Evolutionary conservation across 805 yeast species (phyloP), one percentile per base, ranked within the genome.

Genomic region (Ogataea trehalophila): DNA sequence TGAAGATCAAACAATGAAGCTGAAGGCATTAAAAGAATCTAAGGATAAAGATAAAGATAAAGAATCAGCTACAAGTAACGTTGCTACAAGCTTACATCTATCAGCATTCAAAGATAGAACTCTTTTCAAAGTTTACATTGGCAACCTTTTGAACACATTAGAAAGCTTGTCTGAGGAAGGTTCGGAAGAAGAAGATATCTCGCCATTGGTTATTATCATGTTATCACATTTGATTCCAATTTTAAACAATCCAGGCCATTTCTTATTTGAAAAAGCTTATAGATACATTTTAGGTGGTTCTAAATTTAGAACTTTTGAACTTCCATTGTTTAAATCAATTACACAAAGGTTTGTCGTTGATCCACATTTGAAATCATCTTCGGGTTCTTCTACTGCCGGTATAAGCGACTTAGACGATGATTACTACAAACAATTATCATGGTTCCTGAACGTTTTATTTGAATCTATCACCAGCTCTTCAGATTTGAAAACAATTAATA

Each of bases 161-260:
- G 60, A 57, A 18, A 38, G 45, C 1, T 46, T 20, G 20, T 3
- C 20, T 20, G 20, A 20, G 20, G 20, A 20, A 20, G 20, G 20
- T 20, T 20, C 42, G 15, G 60, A 54, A 44, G 50, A 39, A 44
- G 50, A 39, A 26, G 60, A 57, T 1, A 42, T 76, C 6, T 57
- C 81, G 0, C 74, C 82, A 3, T 52, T 84, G 16, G 68, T 82
- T n/a, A 77, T 85, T 66, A 67, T 72, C 16, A 60, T 80, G 46
- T 63, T 83, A 37, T 76, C 88, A 0, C 74, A 77, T 44, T 61
- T 89, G 36, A 67, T 80, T 4, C 76, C 79, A 3, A 70, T 87
- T 2, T 61, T 87, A 48, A 62, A 73, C 6, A 80, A 83, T 51
- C 96, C 97, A 0, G 79, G 82, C 0, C 92, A 87, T 52, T 75